Percentiles rank a stretch among this genome's conserved stretches.
phyloP scores from a whole-genome alignment of 129 eudicot genomes.

The Artemisia annua region DNA sequence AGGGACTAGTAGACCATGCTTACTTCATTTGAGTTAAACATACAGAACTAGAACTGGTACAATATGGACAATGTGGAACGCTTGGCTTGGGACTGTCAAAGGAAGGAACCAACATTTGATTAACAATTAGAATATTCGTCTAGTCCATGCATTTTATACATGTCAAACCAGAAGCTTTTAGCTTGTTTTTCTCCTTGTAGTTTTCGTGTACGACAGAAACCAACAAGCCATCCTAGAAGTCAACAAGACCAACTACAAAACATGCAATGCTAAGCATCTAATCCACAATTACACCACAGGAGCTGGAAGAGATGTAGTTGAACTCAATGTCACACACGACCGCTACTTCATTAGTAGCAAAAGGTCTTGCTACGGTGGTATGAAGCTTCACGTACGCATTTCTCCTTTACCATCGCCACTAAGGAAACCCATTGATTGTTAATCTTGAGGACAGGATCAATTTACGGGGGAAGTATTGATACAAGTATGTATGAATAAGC shows the following conservation, averaged over 20 bases:
- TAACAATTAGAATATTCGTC: not conserved
- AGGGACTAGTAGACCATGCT: not conserved
- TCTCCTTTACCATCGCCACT: conserved; percentile 73
- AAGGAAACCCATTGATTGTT: no score
- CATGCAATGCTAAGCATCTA: conserved; percentile 71
- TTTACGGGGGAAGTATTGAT: no score
- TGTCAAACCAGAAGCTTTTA: not conserved
- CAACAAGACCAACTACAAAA: conserved; percentile 73
- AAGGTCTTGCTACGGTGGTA: conserved; percentile 79
- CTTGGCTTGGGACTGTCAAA: not conserved
- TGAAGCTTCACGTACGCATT: conserved; percentile 65
- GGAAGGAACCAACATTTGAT: not conserved
- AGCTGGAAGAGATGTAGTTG: conserved; percentile 86
- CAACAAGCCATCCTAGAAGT: conserved; percentile 70
- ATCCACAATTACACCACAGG: conserved; percentile 81
- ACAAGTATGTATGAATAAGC: no score
- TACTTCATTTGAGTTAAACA: not conserved
- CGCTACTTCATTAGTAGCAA: conserved; percentile 82
- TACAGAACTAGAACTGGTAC: not conserved
- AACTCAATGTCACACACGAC: conserved; percentile 63
- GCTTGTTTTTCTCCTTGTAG: conserved; percentile 36
- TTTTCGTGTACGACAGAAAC: conserved; percentile 83
- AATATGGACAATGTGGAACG: not conserved
- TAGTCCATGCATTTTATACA: not conserved
- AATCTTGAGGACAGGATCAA: no score